A percentile compares a stretch with the other conserved stretches of the same genome.
Evolutionary conservation across 352 stramenopile species (phyloP).

Genomic region (Globisporangium camurandrum): DNA sequence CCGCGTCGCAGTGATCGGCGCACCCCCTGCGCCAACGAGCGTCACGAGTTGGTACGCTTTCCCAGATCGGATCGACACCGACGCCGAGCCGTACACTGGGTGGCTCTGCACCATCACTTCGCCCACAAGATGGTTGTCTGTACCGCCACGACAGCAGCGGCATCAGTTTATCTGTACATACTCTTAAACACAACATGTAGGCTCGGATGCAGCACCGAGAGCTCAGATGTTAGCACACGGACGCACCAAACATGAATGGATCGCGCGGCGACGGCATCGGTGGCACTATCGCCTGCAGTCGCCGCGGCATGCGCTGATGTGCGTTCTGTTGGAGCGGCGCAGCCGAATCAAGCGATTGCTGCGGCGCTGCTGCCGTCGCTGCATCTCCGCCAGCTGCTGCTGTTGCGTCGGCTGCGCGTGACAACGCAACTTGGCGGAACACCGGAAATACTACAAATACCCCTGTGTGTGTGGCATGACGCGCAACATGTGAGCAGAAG

Average conservation of each 20-base stretch:
- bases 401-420: slow-evolving; percentile 1
- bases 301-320: slow-evolving; percentile 17
- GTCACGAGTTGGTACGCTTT: slow-evolving; percentile 35
- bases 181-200: background rate
- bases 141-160: background rate
- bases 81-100: slow-evolving; percentile 45
- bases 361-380: background rate
- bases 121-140: slow-evolving; percentile 58
- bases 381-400: background rate
- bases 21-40: slow-evolving; percentile 25
- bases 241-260: slow-evolving; percentile 47
- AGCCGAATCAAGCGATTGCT: background rate
- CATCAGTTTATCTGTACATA: too few species aligned
- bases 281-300: slow-evolving; percentile 16
- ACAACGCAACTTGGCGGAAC: background rate
- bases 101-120: slow-evolving; percentile 46
- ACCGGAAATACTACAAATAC: slow-evolving; percentile 1
- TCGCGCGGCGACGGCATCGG: slow-evolving; percentile 32
- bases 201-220: background rate
- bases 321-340: background rate
- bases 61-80: slow-evolving; percentile 41
- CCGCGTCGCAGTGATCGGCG: slow-evolving; percentile 21
- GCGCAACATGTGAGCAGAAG: background rate
- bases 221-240: background rate
- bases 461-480: background rate